Conservation (phyloP, 495 filamentous ascomycete species). For the Daldinia grandis region DNA sequence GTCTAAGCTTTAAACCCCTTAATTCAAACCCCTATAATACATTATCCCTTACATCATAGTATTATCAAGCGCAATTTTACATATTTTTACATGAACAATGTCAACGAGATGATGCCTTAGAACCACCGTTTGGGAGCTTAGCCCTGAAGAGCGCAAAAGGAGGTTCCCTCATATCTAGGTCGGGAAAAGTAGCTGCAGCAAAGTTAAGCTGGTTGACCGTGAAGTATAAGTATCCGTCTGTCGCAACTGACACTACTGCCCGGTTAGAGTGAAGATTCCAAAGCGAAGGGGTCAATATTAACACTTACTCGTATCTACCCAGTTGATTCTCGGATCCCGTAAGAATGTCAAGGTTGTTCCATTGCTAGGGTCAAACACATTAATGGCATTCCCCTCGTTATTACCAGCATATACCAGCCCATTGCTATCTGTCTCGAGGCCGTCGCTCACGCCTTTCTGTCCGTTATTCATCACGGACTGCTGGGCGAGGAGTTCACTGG, state of each 20-base stretch:
- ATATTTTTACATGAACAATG: background rate
- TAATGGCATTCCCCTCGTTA: slow-evolving; percentile 49
- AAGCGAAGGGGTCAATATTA: background rate
- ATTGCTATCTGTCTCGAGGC: slow-evolving; percentile 51
- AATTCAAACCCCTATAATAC: too few relatives aligned
- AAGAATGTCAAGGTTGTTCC: slow-evolving; percentile 48
- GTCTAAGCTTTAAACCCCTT: background rate
- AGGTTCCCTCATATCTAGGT: slow-evolving; percentile 42
- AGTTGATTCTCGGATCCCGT: slow-evolving; percentile 51
- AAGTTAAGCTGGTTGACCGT: slow-evolving; percentile 52
- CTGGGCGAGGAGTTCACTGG: slow-evolving; percentile 44
- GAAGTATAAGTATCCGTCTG: slow-evolving; percentile 52
- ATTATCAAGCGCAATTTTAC: background rate
- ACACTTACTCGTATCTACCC: slow-evolving; percentile 49
- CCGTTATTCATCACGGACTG: slow-evolving; percentile 41
- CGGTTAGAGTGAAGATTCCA: background rate
- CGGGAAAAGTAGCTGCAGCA: slow-evolving; percentile 34
- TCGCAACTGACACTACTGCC: slow-evolving; percentile 38
- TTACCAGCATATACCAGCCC: slow-evolving; percentile 47
- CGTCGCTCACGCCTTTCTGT: slow-evolving; percentile 51
- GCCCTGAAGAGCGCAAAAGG: slow-evolving; percentile 51
- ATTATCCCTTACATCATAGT: background rate
- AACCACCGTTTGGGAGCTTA: slow-evolving; percentile 46
- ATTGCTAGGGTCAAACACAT: slow-evolving; percentile 52
- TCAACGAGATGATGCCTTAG: slow-evolving; percentile 35